Percentiles rank a stretch among this genome's conserved stretches.
Conservation (phyloP, 352 stramenopile species). For the Phytophthora pisi region DNA sequence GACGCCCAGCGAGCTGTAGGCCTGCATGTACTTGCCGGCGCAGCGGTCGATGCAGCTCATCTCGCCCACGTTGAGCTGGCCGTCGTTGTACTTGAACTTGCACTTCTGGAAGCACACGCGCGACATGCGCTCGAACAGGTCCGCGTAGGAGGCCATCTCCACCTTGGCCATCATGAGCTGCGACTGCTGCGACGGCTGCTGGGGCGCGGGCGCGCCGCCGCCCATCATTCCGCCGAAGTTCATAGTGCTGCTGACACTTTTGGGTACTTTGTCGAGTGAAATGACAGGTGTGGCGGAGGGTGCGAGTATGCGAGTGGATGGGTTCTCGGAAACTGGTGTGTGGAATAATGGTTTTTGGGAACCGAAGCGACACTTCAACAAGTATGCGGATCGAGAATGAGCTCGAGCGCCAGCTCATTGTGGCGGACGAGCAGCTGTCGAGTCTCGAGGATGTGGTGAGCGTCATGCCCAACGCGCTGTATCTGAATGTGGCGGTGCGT, state of each 20-base stretch:
- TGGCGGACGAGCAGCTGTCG: conserved; percentile 57
- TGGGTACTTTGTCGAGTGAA: conserved; percentile 10
- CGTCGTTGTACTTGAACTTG: conserved; percentile 96
- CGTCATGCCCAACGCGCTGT: conserved; percentile 34
- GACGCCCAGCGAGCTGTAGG: conserved; percentile 94
- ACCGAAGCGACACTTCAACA: conserved; percentile 16
- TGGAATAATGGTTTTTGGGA: not conserved
- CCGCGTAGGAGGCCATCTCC: conserved; percentile 91
- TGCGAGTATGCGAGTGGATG: not conserved
- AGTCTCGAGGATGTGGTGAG: conserved; percentile 31
- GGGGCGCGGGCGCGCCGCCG: conserved; percentile 46
- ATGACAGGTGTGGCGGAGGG: not conserved
- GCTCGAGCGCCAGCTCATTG: conserved; percentile 53
- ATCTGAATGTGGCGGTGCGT: conserved; percentile 77
- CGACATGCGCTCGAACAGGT: conserved; percentile 92
- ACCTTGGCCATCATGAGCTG: conserved; percentile 91
- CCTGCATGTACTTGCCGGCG: conserved; percentile 97
- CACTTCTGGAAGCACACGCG: conserved; percentile 94
- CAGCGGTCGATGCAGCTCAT: conserved; percentile 99
- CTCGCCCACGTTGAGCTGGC: conserved; percentile 97
- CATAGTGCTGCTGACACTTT: conserved; percentile 45
- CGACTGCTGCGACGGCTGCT: conserved; percentile 70
- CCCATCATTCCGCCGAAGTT: conserved; percentile 84
- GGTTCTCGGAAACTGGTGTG: conserved; percentile 1
- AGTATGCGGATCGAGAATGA: conserved; percentile 52